Evolutionary conservation across 805 yeast species (phyloP), one percentile per base, ranked within the genome.

Genomic region (Huiozyma sinensis): DNA sequence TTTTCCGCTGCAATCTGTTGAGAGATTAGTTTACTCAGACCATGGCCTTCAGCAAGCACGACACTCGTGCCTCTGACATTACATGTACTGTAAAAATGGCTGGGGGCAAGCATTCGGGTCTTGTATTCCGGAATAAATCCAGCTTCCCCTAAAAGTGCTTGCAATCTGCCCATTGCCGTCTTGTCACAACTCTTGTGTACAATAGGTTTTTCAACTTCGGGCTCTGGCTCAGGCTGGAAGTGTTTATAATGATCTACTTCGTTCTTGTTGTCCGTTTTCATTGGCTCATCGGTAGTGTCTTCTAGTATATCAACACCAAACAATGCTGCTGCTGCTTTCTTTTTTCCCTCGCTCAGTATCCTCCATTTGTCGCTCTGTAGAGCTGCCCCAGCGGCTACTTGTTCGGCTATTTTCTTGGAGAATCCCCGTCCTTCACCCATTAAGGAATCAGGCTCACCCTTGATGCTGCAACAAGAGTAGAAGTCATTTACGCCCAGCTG

Each of bases 1-100:
- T 42, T 33, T 27, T 29, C 33, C 11, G 56, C 55, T 12, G 56
- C 47, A 32, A 42, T 44, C 30, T 53, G 52, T 38, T 54, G 45
- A 3, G 57, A 42, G n/a, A 45, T 38, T 35, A 44, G 50, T 30
- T 54, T 54, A 37, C 46, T 53, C 27, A 48, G 43, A 9, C 56
- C 56, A 30, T 8, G 27, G 12, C 55, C 56, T 43, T 47, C 48
- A 33, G 55, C 54, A 24, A 54, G 37, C 24, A 47, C 9, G 28
- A 41, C 38, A 10, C 43, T 46, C 17, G 41, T 38, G 4, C 50
- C 48, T 28, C 46, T 43, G 5, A 54, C n/a, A 10, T 41, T 33
- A 43, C 58, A 54, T 7, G 41, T 31, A 6, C 52, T 42, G 36
- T 34, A 28, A 31, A 51, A 54, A 4, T 31, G 36, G 28, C 33